Percentiles rank a stretch among this genome's conserved stretches.
Evolutionary conservation across 202 grass and related monocot genomes (phyloP).

Genomic region (Sporobolus alterniflorus): DNA sequence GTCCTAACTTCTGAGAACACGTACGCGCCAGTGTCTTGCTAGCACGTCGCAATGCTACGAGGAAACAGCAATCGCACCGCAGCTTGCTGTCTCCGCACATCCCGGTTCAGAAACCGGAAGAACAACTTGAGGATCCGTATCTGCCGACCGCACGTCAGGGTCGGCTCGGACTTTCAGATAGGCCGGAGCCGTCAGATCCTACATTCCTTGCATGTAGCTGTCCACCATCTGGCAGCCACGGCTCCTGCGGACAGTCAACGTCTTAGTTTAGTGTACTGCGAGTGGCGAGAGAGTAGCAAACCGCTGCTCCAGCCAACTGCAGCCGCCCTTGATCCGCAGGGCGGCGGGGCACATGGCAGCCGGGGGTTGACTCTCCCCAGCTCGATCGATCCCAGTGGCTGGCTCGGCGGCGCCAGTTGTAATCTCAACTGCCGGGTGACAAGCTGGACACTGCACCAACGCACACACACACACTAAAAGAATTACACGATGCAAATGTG

Average conservation of each 20-base stretch:
- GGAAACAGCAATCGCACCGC: not conserved
- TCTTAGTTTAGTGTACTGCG: not conserved
- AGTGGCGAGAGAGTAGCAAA: not conserved
- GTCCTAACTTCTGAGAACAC: no score
- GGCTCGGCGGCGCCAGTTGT: not conserved
- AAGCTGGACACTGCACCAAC: no score
- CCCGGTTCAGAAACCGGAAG: not conserved
- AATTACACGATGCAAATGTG: no score
- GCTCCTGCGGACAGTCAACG: not conserved
- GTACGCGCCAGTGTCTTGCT: no score
- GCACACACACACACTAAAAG: no score
- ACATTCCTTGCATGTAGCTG: not conserved
- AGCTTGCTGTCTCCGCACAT: not conserved
- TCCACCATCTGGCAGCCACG: not conserved
- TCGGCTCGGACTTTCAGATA: not conserved
- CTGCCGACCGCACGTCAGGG: not conserved
- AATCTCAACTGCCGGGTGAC: not conserved
- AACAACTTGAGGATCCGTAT: not conserved
- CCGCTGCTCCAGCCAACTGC: not conserved
- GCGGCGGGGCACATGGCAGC: not conserved
- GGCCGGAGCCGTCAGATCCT: conserved; percentile 1
- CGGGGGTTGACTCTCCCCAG: not conserved
- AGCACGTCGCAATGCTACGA: not conserved
- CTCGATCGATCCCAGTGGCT: not conserved
- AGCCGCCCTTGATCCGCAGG: not conserved